Base-by-base conservation (phyloP, 257 asterid genomes). In the Scutellaria galericulata region DNA sequence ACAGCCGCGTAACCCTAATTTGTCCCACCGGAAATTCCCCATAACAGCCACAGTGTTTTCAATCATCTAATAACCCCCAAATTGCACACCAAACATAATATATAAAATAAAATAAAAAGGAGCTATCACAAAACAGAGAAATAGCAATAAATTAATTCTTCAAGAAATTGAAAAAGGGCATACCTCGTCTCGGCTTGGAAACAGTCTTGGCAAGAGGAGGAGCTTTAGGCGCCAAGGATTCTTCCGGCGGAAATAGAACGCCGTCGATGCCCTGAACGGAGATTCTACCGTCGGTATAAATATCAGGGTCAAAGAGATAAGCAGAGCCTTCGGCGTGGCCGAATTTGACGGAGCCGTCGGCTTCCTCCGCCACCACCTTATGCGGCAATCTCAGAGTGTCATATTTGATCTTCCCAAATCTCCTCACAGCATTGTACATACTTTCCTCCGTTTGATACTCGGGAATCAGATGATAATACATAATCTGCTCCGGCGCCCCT, bases 401-500 rank as follows among this genome's bases (percentile, higher is more conserved):
- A 53, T 91, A 94, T 22, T 75, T 84, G 31, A 94, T 84, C 68
- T 89, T 91, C 72, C 99, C 99, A 9, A 94, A 94, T 45, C 97
- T 85, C 79, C 97, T 74, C 13, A 88, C 99, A 0, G 99, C 78
- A 75, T 89, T 94, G 66, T 94, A 94, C 99, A 94, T 94, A 46
- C 99, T 94, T 62, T 94, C 99, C 63, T 94, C 99, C 5, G 97
- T 91, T 45, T 94, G 97, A 18, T 94, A 94, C 84, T 94, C 99
- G 0, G 99, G 97, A 3, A 94, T 77, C 27, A 94, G 4, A 75
- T 94, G 99, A 9, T 91, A 91, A 22, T 94, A 94, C 88, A 94
- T 87, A 14, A 94, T 94, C 48, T 88, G 96, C 86, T 94, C 99
- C 73, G 97, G 97, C 6, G 98, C 94, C 3, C 96, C 98, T 0